A percentile compares a stretch with the other conserved stretches of the same genome.
phyloP scores from a whole-genome alignment of 345 rosid species.

The Ceriops decandra region DNA sequence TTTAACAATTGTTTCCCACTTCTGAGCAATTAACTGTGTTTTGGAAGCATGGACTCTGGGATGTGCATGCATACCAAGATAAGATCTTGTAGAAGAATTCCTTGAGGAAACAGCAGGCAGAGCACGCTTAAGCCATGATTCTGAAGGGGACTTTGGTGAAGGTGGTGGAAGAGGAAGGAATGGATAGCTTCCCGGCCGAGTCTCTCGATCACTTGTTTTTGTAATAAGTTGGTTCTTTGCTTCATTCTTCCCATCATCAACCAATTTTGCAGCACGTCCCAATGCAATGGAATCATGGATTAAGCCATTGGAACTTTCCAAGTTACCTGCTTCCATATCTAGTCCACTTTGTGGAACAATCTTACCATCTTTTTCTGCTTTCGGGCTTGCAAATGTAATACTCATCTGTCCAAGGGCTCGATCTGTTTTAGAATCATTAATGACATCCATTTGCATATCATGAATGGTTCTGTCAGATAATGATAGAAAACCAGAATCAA shows the following conservation, averaged over 20 bases:
- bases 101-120: conserved; percentile 53
- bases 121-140: conserved; percentile 80
- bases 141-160: conserved; percentile 80
- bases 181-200: conserved; percentile 16
- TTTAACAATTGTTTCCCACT: conserved; percentile 82
- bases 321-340: neutral
- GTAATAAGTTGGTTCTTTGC: conserved; percentile 25
- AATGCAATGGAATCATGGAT: neutral
- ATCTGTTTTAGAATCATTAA: conserved; percentile 17
- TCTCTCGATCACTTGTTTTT: conserved; percentile 28
- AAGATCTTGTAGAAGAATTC: conserved; percentile 38
- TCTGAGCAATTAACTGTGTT: conserved; percentile 29
- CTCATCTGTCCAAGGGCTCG: conserved; percentile 13
- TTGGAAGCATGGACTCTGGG: conserved; percentile 31
- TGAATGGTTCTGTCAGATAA: conserved; percentile 17
- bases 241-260: conserved; percentile 9
- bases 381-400: conserved; percentile 17
- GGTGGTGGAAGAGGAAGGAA: conserved; percentile 56
- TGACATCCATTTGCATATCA: conserved; percentile 11
- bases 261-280: neutral
- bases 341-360: conserved; percentile 1
- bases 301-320: neutral
- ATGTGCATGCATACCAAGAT: conserved; percentile 23
- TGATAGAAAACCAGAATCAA: conserved; percentile 19
- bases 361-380: conserved; percentile 30